Conservation (phyloP, 2,329 filamentous ascomycete genomes). For the Teratosphaeria gauchensis region DNA sequence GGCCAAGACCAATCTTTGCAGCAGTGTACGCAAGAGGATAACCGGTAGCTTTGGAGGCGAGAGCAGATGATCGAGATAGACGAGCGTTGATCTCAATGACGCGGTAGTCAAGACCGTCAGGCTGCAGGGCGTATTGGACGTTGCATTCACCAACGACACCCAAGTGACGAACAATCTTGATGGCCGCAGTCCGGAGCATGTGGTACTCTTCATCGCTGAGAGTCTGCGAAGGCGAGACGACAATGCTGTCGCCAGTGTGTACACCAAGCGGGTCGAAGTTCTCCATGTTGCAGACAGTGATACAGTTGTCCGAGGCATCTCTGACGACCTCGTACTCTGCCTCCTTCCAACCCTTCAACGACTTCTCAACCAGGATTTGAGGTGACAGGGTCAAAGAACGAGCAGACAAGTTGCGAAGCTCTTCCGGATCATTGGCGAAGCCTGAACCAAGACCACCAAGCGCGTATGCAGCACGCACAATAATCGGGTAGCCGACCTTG, state of each 20-base stretch:
- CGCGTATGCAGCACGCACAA: slow-evolving; percentile 93
- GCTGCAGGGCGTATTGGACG: slow-evolving; percentile 93
- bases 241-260: slow-evolving; percentile 97
- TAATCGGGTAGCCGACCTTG: slow-evolving; percentile 89
- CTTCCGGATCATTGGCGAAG: slow-evolving; percentile 88
- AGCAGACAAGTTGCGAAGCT: slow-evolving; percentile 86
- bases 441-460: slow-evolving; percentile 92
- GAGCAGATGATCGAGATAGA: slow-evolving; percentile 90
- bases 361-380: slow-evolving; percentile 97
- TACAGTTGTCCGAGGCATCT: slow-evolving; percentile 96
- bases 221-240: slow-evolving; percentile 93
- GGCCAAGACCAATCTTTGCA: slow-evolving; percentile 93
- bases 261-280: slow-evolving; percentile 98
- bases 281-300: slow-evolving; percentile 98
- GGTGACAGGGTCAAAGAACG: slow-evolving; percentile 87
- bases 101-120: slow-evolving; percentile 92
- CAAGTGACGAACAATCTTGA: slow-evolving; percentile 96
- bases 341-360: slow-evolving; percentile 98
- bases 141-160: slow-evolving; percentile 98
- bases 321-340: slow-evolving; percentile 97
- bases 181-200: slow-evolving; percentile 94
- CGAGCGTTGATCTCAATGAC: slow-evolving; percentile 99
- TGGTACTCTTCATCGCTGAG: slow-evolving; percentile 98
- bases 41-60: slow-evolving; percentile 95
- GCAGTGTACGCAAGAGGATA: slow-evolving; percentile 96